phyloP scores from a whole-genome alignment of 2,329 filamentous ascomycete species.

The Pseudocercospora macadamiae region DNA sequence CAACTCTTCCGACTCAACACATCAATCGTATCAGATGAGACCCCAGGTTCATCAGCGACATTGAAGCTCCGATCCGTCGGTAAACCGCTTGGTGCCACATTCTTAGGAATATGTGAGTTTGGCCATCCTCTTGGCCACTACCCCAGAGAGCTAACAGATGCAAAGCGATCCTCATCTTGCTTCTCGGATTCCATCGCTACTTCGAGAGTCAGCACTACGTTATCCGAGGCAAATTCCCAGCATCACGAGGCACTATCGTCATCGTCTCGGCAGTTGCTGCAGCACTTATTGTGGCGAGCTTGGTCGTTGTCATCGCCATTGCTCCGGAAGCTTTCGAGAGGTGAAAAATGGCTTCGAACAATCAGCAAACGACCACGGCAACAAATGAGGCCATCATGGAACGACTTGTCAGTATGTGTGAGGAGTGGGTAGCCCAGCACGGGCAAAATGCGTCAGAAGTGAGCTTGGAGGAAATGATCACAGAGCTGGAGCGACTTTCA shows the following conservation, averaged over 20 bases:
- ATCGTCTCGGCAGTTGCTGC: conserved; percentile 68
- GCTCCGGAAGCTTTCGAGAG: conserved; percentile 50
- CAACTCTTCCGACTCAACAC: conserved; percentile 84
- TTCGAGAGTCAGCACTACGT: conserved; percentile 80
- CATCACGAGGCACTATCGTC: conserved; percentile 74
- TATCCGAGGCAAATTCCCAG: conserved; percentile 77
- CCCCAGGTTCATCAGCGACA: conserved; percentile 21
- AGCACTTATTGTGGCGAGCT: conserved; percentile 60
- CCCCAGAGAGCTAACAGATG: background rate
- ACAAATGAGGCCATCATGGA: too few species aligned
- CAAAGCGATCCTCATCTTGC: conserved; percentile 68
- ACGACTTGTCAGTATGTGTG: too few species aligned
- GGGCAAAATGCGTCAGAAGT: too few species aligned
- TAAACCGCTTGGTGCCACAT: conserved; percentile 75
- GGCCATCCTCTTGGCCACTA: background rate
- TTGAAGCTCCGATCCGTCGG: conserved; percentile 62
- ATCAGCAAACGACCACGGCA: background rate
- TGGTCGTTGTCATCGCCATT: conserved; percentile 63
- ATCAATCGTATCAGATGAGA: conserved; percentile 48
- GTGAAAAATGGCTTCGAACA: conserved; percentile 2
- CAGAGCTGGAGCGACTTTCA: too few species aligned
- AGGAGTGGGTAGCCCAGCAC: too few species aligned
- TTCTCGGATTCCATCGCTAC: conserved; percentile 78
- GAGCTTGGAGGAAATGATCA: too few species aligned
- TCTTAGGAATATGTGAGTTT: conserved; percentile 63